Percentiles rank a stretch among this genome's conserved stretches.
Evolutionary conservation across 257 asterid genomes (phyloP).

Genomic region (Hygrophila difformis): DNA sequence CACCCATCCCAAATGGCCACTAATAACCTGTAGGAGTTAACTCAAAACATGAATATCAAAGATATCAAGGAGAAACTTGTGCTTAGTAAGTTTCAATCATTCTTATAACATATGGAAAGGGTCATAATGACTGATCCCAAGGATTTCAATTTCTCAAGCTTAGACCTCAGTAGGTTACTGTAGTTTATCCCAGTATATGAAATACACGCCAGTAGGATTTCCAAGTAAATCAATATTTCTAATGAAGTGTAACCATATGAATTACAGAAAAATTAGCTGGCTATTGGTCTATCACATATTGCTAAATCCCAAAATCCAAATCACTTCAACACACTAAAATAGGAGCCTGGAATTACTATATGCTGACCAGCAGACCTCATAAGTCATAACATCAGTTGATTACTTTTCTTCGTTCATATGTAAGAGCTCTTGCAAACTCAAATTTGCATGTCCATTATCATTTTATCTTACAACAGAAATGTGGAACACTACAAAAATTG

Average conservation of each 20-base stretch:
- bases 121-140: no score
- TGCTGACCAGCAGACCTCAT: neutral
- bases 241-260: slow-evolving; percentile 6
- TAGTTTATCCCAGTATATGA: neutral
- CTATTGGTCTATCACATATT: neutral
- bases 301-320: neutral
- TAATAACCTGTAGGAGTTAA: slow-evolving; percentile 57
- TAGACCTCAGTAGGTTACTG: slow-evolving; percentile 1
- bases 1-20: slow-evolving; percentile 95
- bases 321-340: neutral
- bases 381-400: neutral
- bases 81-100: no score
- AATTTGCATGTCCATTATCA: neutral
- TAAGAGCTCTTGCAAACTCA: slow-evolving; percentile 5
- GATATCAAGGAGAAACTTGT: slow-evolving; percentile 3
- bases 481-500: neutral
- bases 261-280: neutral
- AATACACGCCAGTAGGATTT: neutral
- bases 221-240: neutral
- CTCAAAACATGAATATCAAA: neutral
- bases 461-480: slow-evolving; percentile 1
- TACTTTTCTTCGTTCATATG: neutral
- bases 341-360: neutral
- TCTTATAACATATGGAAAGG: slow-evolving; percentile 1
- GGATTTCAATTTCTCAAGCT: no score